phyloP scores from a whole-genome alignment of 352 stramenopile genomes.

The Phytopythium aichiense region DNA sequence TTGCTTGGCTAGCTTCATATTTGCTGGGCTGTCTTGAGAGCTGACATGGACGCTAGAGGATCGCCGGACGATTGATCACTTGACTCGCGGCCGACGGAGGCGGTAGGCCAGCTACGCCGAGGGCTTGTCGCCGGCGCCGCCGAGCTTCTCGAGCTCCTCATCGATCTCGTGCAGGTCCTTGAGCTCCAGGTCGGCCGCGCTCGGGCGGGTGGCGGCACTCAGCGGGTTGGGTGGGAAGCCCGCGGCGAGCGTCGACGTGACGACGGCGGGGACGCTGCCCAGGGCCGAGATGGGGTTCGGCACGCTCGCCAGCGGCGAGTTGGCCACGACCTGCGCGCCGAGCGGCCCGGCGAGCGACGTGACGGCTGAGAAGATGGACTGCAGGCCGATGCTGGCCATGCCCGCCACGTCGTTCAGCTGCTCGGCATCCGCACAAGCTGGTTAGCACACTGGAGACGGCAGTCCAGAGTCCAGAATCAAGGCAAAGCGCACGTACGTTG shows the following conservation, averaged over 20 bases:
- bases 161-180: slow-evolving; percentile 70
- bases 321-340: slow-evolving; percentile 56
- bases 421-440: not conserved
- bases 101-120: not conserved
- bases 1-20: slow-evolving; percentile 11
- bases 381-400: slow-evolving; percentile 76
- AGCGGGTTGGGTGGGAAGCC: slow-evolving; percentile 44
- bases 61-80: not conserved
- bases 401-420: slow-evolving; percentile 68
- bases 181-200: slow-evolving; percentile 29
- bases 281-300: slow-evolving; percentile 77
- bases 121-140: slow-evolving; percentile 26
- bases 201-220: not conserved
- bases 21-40: slow-evolving; percentile 8
- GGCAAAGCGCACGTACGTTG: slow-evolving; percentile 44
- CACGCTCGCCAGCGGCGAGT: slow-evolving; percentile 58
- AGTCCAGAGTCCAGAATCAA: slow-evolving; percentile 1
- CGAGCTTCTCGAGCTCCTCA: slow-evolving; percentile 64
- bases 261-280: slow-evolving; percentile 39
- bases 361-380: slow-evolving; percentile 71
- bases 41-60: not conserved
- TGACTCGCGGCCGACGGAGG: not conserved
- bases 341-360: slow-evolving; percentile 77
- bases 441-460: not conserved
- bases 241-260: slow-evolving; percentile 39